A percentile compares a stretch with the other conserved stretches of the same genome.
Evolutionary conservation across 176 grass and related monocot genomes (phyloP).

Genomic region (Chrysopogon serrulatus): DNA sequence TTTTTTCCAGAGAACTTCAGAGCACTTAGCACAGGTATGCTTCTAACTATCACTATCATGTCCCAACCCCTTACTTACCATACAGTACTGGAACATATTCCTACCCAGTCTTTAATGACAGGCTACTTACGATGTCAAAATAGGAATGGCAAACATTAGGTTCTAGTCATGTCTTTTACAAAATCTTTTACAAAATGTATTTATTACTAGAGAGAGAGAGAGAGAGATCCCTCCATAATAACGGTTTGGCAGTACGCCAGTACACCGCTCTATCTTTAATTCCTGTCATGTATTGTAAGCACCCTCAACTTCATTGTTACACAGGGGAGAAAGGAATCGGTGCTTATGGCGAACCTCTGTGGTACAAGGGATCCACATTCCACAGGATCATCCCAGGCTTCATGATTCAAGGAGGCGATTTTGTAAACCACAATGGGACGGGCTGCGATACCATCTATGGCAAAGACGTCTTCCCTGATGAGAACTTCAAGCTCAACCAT

Average conservation of each 20-base stretch:
- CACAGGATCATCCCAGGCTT: slow-evolving; percentile 10
- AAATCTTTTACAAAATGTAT: background rate
- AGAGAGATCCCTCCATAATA: background rate
- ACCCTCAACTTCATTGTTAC: background rate
- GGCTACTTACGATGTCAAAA: background rate
- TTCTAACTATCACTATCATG: background rate
- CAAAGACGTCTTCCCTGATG: background rate
- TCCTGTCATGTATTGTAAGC: background rate
- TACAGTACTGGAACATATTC: background rate
- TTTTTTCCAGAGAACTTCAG: slow-evolving; percentile 15
- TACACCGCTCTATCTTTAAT: background rate
- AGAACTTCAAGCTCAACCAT: slow-evolving; percentile 12
- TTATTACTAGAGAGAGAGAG: too few relatives aligned
- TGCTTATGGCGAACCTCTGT: background rate
- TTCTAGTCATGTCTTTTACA: background rate
- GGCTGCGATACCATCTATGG: background rate
- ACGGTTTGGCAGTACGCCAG: background rate
- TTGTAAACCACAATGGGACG: background rate
- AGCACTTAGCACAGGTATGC: slow-evolving; percentile 11
- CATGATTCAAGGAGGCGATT: slow-evolving; percentile 18
- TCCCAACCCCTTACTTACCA: background rate
- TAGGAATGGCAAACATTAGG: background rate
- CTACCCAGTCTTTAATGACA: background rate
- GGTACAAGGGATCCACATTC: slow-evolving; percentile 17
- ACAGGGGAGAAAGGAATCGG: slow-evolving; percentile 21